These are phyloP conservation scores for Tricholoma hemisulphureum DNA, from an alignment of 768 basidiomycete species.

Conservation along the genomic window DNA sequence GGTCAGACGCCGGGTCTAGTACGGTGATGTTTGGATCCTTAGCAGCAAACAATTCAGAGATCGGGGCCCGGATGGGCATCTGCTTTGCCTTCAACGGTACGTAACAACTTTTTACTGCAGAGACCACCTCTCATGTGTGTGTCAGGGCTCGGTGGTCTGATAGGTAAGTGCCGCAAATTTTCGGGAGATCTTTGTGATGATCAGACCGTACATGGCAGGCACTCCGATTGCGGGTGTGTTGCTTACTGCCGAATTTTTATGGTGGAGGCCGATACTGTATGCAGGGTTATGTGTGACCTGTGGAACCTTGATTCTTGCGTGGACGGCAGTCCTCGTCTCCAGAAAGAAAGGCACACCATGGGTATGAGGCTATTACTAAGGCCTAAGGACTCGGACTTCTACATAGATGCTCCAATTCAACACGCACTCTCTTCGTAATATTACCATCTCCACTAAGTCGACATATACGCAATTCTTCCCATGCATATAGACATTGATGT, in stretches of 20 bases:
- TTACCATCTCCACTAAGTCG: too few species aligned
- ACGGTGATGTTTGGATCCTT: constrained; percentile 44
- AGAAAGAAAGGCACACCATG: constrained; percentile 15
- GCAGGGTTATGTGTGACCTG: constrained; percentile 13
- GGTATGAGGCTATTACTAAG: constrained; percentile 8
- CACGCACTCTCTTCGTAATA: too few species aligned
- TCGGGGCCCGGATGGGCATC: constrained; percentile 54
- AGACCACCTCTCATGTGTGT: not conserved
- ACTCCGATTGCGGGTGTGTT: constrained; percentile 20
- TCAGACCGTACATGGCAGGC: constrained; percentile 8
- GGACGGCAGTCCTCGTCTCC: constrained; percentile 15
- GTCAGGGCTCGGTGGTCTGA: constrained; percentile 20
- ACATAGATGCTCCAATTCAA: too few species aligned
- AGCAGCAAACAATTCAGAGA: constrained; percentile 45
- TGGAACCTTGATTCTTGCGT: constrained; percentile 9
- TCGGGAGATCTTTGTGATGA: not conserved
- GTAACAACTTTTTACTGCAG: not conserved
- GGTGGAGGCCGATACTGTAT: constrained; percentile 20
- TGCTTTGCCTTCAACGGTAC: constrained; percentile 34
- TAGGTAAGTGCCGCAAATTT: constrained; percentile 10
- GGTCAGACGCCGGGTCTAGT: constrained; percentile 39
- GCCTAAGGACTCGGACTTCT: too few species aligned
- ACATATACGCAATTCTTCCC: too few species aligned
- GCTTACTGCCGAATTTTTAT: constrained; percentile 16
- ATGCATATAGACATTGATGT: too few species aligned